Evolutionary conservation across 345 rosid genomes (phyloP).

Genomic region (Hypericum perforatum): DNA sequence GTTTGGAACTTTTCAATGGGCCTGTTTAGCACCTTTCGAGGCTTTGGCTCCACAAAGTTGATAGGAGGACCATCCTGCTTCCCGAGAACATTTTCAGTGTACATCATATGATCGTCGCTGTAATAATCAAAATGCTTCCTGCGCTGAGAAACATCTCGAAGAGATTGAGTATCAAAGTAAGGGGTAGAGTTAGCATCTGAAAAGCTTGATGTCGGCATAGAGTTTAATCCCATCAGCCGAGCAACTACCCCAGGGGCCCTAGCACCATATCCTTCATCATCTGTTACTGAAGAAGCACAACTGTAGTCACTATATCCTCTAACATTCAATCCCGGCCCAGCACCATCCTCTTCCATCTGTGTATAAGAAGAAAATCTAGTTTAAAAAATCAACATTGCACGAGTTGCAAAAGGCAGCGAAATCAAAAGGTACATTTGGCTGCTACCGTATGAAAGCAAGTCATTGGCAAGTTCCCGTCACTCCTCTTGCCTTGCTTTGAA

Average conservation of each 20-base stretch:
- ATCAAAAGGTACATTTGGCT: not conserved
- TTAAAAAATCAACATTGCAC: conserved; percentile 4
- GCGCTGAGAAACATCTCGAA: conserved; percentile 30
- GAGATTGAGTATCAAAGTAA: conserved; percentile 51
- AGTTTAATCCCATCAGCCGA: conserved; percentile 92
- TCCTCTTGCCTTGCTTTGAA: conserved; percentile 51
- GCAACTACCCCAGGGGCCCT: conserved; percentile 86
- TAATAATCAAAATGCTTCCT: conserved; percentile 43
- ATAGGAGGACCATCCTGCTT: conserved; percentile 31
- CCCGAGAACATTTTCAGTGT: conserved; percentile 44
- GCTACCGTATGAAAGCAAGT: conserved; percentile 43
- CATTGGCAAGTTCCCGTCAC: conserved; percentile 54
- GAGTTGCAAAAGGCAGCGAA: not conserved
- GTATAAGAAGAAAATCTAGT: not conserved
- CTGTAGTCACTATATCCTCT: conserved; percentile 62
- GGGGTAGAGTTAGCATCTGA: conserved; percentile 49
- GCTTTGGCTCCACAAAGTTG: conserved; percentile 30
- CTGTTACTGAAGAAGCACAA: conserved; percentile 86
- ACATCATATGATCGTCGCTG: conserved; percentile 33
- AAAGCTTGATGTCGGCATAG: conserved; percentile 52
- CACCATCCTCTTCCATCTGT: conserved; percentile 71
- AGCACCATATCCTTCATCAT: conserved; percentile 75
- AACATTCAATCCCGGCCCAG: conserved; percentile 33
- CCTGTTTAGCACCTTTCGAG: conserved; percentile 37
- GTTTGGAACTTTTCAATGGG: conserved; percentile 91